Percentiles rank a stretch among this genome's conserved stretches.
These are phyloP conservation scores for Jacaranda mimosifolia DNA, from an alignment of 257 asterid species.

Conservation along the genomic window DNA sequence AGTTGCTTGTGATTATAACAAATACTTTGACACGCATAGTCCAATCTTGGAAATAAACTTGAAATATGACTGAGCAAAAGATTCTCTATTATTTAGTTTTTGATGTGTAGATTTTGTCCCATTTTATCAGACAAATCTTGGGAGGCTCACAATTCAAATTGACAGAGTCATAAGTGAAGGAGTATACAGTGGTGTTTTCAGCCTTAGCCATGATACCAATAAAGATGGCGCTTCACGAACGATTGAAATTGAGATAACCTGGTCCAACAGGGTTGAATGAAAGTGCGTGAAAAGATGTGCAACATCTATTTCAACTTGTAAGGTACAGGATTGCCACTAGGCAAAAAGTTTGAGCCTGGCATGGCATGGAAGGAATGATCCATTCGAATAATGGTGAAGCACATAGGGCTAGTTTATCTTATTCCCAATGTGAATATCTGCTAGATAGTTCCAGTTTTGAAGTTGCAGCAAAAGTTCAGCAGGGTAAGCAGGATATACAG, in stretches of 20 bases:
- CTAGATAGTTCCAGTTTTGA: conserved; percentile 10
- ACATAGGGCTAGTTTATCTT: conserved; percentile 5
- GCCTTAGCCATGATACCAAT: conserved; percentile 60
- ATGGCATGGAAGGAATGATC: conserved; percentile 1
- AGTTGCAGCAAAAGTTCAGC: conserved; percentile 27
- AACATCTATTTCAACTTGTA: conserved; percentile 16
- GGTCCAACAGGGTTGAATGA: conserved; percentile 66
- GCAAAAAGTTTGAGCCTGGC: conserved; percentile 16
- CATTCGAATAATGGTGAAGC: conserved; percentile 26
- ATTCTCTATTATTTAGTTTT: background rate
- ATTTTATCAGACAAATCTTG: conserved; percentile 69
- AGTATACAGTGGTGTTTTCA: conserved; percentile 64
- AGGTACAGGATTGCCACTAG: conserved; percentile 30
- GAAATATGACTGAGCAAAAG: background rate
- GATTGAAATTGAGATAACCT: conserved; percentile 74
- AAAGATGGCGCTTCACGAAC: conserved; percentile 69
- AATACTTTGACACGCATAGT: background rate
- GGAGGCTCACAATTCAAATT: conserved; percentile 74
- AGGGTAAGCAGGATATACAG: conserved; percentile 28
- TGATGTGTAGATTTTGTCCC: conserved; percentile 24
- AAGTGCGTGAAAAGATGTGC: conserved; percentile 37
- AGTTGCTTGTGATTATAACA: background rate
- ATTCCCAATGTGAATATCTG: conserved; percentile 34
- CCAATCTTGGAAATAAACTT: conserved; percentile 8
- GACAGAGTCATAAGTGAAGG: conserved; percentile 89